These are phyloP conservation scores for Chenopodium album DNA, from an alignment of 148 eudicot species.

Conservation along the genomic window DNA sequence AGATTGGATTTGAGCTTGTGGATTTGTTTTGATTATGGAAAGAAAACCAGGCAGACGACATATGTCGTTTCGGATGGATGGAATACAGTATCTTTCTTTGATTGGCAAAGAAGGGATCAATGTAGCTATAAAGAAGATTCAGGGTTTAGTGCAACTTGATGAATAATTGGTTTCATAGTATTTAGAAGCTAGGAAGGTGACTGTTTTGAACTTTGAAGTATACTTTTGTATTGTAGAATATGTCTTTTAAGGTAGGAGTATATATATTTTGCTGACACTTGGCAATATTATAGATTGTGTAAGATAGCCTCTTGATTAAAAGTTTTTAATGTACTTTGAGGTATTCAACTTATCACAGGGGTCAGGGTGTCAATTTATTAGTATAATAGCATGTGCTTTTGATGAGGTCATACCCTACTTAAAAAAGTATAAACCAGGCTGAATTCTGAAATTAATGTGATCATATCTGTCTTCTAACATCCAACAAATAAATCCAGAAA, in stretches of 20 bases:
- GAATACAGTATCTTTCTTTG: not conserved
- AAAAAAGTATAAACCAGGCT: not conserved
- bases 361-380: slow-evolving; percentile 5
- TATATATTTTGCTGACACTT: slow-evolving; percentile 8
- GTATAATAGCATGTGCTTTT: slow-evolving; percentile 15
- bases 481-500: not conserved
- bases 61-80: not conserved
- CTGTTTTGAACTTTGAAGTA: not conserved
- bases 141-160: slow-evolving; percentile 10
- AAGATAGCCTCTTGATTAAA: slow-evolving; percentile 1
- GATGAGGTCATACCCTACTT: slow-evolving; percentile 20
- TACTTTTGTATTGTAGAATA: slow-evolving; percentile 1
- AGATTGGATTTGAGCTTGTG: too few relatives aligned
- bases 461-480: not conserved
- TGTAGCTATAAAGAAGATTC: not conserved
- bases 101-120: slow-evolving; percentile 1
- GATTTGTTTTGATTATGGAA: not conserved
- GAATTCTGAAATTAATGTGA: not conserved
- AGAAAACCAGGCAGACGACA: not conserved
- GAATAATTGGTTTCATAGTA: not conserved
- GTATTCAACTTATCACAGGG: not conserved
- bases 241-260: not conserved
- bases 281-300: slow-evolving; percentile 16
- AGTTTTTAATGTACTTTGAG: not conserved
- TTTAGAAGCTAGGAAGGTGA: not conserved